A percentile compares a stretch with the other conserved stretches of the same genome.
These are phyloP conservation scores for Colletotrichum simmondsii DNA, from an alignment of 2,329 filamentous ascomycete species.

Conservation along the genomic window DNA sequence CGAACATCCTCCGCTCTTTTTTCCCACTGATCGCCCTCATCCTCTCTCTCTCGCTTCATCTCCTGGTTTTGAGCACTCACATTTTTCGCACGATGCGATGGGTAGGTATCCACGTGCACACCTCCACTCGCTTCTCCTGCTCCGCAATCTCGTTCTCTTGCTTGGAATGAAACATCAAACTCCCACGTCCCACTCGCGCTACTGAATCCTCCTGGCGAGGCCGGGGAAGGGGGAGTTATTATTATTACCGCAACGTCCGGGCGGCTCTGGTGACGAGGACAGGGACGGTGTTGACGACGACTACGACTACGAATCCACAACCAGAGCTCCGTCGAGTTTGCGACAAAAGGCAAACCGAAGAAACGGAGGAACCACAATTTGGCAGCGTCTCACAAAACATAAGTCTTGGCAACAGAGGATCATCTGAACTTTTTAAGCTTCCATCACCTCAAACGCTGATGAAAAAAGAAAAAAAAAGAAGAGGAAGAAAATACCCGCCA, in stretches of 20 bases:
- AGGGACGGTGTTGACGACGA: not conserved
- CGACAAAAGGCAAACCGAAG: not conserved
- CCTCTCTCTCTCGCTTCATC: not conserved
- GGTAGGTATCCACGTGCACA: conserved; percentile 7
- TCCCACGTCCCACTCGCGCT: not conserved
- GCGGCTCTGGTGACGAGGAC: not conserved
- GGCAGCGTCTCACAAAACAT: conserved; percentile 8
- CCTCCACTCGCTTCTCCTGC: not conserved
- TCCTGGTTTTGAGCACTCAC: not conserved
- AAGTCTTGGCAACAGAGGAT: conserved; percentile 24
- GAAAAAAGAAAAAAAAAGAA: not conserved
- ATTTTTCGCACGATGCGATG: conserved; percentile 1
- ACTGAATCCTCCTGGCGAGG: not conserved
- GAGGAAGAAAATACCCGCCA: not conserved
- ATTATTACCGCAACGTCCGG: not conserved
- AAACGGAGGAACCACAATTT: conserved; percentile 15
- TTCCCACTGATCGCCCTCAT: conserved; percentile 15
- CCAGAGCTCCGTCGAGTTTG: not conserved
- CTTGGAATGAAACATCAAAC: conserved; percentile 17
- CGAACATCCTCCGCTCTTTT: conserved; percentile 17
- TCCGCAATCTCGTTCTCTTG: conserved; percentile 4
- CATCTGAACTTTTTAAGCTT: conserved; percentile 34
- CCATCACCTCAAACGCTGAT: conserved; percentile 34
- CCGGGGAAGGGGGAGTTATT: not conserved
- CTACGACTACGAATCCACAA: not conserved